Conservation (phyloP, 768 basidiomycete genomes). For the Lentinula boryana region DNA sequence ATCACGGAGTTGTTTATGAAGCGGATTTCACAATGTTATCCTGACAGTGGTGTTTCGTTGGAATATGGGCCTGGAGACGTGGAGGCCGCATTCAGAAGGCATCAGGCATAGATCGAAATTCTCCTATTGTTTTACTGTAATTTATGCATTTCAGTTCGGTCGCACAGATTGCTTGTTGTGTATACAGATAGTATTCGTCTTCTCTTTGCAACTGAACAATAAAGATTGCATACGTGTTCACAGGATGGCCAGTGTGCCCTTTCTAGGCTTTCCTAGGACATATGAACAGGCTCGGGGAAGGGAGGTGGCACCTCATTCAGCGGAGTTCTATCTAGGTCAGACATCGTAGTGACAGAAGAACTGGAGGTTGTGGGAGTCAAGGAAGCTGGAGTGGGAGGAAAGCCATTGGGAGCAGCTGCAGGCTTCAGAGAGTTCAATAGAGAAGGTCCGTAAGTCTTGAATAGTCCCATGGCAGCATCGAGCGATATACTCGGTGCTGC, state of each 20-base stretch:
- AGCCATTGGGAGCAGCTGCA: conserved; percentile 9
- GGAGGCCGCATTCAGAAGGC: conserved; percentile 71
- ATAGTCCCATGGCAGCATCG: conserved; percentile 30
- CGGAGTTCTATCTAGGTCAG: conserved; percentile 12
- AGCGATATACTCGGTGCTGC: conserved; percentile 15
- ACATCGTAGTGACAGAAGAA: conserved; percentile 13
- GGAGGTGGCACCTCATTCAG: conserved; percentile 16
- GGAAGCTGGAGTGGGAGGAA: conserved; percentile 4
- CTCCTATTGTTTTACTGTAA: background rate
- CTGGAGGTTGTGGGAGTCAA: conserved; percentile 13
- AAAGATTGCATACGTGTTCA: background rate
- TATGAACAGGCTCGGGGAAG: conserved; percentile 35
- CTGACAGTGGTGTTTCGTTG: conserved; percentile 60
- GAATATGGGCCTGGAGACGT: conserved; percentile 76
- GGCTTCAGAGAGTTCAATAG: conserved; percentile 26
- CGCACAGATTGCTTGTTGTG: background rate
- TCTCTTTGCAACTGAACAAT: background rate
- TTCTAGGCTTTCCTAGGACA: background rate
- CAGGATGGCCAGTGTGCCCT: background rate
- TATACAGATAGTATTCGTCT: background rate
- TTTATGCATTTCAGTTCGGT: background rate
- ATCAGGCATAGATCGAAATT: conserved; percentile 24
- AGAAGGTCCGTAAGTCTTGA: conserved; percentile 35
- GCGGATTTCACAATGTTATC: conserved; percentile 75
- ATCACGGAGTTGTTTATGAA: conserved; percentile 65